phyloP scores from a whole-genome alignment of 1,284 basidiomycete genomes.

The Cutaneotrichosporon sp. region DNA sequence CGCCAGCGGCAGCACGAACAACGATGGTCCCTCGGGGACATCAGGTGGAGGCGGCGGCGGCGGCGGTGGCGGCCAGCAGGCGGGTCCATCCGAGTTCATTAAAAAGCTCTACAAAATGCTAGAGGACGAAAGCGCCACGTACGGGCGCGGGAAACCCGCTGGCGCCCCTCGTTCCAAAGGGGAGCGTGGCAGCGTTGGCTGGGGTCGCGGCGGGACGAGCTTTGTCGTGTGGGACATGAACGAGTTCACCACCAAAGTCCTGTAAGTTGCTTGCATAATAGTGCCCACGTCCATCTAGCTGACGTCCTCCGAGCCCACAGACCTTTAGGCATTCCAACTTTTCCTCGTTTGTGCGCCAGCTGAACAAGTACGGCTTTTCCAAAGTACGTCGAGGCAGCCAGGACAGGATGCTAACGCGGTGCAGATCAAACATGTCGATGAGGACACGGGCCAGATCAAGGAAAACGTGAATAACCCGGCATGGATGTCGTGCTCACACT shows the following conservation, averaged over 20 bases:
- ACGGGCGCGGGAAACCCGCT: slow-evolving; percentile 32
- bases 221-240: slow-evolving; percentile 99
- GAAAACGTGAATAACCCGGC: slow-evolving; percentile 37
- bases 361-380: slow-evolving; percentile 99
- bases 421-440: slow-evolving; percentile 44
- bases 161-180: slow-evolving; percentile 25
- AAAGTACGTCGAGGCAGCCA: slow-evolving; percentile 55
- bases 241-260: slow-evolving; percentile 88
- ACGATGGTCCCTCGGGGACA: neutral
- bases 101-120: slow-evolving; percentile 83
- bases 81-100: slow-evolving; percentile 69
- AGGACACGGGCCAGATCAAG: slow-evolving; percentile 38
- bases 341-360: slow-evolving; percentile 84
- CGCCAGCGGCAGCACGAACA: neutral
- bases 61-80: slow-evolving; percentile 11
- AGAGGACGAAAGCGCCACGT: slow-evolving; percentile 39
- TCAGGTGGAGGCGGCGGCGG: neutral
- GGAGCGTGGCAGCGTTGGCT: slow-evolving; percentile 56
- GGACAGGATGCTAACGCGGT: neutral
- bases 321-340: slow-evolving; percentile 98
- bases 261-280: slow-evolving; percentile 46
- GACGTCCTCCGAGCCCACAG: slow-evolving; percentile 55
- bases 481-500: neutral
- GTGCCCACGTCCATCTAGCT: neutral
- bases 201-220: slow-evolving; percentile 79